phyloP scores from a whole-genome alignment of 23 red algal genomes.

The Gracilaria domingensis region DNA sequence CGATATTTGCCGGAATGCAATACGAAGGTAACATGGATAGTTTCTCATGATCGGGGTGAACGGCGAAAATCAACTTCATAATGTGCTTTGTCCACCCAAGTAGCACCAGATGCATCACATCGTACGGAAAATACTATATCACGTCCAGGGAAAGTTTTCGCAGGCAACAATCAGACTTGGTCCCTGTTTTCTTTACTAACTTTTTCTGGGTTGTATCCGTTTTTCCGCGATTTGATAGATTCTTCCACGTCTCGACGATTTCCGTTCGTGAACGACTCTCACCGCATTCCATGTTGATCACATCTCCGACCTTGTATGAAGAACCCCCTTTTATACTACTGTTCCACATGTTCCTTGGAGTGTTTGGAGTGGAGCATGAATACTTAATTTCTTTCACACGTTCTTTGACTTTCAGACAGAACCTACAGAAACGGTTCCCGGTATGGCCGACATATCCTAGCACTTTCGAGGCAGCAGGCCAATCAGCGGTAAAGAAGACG shows the following conservation, averaged over 20 bases:
- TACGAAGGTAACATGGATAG: neutral
- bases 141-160: neutral
- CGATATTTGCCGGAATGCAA: neutral
- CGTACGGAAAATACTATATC: neutral
- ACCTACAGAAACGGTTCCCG: neutral
- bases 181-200: neutral
- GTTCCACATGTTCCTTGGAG: neutral
- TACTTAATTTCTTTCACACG: neutral
- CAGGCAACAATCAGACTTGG: neutral
- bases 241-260: neutral
- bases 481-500: conserved; percentile 9
- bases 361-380: neutral
- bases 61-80: neutral
- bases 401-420: neutral
- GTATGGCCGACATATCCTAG: conserved; percentile 14
- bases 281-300: neutral
- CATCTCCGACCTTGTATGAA: too few relatives aligned
- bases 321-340: neutral
- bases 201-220: neutral
- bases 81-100: conserved; percentile 21
- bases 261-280: neutral
- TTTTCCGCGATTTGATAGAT: neutral
- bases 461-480: conserved; percentile 11
- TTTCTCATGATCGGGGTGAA: neutral
- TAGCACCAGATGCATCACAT: conserved; percentile 11